phyloP scores from a whole-genome alignment of 768 basidiomycete species.

The Termitomyces sp. region DNA sequence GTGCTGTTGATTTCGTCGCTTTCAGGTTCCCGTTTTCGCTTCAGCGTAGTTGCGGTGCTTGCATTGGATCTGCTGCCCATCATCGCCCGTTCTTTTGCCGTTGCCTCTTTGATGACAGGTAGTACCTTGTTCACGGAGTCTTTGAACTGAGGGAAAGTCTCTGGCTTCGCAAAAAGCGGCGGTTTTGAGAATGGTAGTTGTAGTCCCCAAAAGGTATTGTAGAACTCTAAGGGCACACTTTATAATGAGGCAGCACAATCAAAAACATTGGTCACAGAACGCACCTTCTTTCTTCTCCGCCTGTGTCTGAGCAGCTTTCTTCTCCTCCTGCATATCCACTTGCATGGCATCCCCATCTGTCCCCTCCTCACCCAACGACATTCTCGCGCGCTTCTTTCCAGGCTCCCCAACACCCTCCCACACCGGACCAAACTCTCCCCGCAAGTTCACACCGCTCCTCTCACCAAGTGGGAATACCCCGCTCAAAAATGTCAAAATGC shows the following conservation, averaged over 20 bases:
- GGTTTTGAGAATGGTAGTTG: slow-evolving; percentile 85
- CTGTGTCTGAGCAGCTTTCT: slow-evolving; percentile 22
- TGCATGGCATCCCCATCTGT: slow-evolving; percentile 51
- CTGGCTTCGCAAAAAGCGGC: slow-evolving; percentile 53
- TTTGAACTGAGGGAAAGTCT: slow-evolving; percentile 60
- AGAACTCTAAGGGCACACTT: slow-evolving; percentile 52
- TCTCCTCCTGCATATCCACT: slow-evolving; percentile 44
- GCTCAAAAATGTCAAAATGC: slow-evolving; percentile 84
- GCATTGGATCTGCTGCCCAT: slow-evolving; percentile 64
- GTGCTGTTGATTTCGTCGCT: slow-evolving; percentile 47
- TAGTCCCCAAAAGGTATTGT: slow-evolving; percentile 86
- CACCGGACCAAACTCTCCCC: slow-evolving; percentile 79
- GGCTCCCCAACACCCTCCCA: slow-evolving; percentile 63
- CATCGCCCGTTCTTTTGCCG: slow-evolving; percentile 82
- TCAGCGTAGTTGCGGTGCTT: slow-evolving; percentile 34
- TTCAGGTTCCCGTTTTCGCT: slow-evolving; percentile 64
- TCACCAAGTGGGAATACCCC: slow-evolving; percentile 85
- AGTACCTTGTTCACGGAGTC: slow-evolving; percentile 68
- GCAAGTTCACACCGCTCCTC: slow-evolving; percentile 85
- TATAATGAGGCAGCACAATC: neutral
- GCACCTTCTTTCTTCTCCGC: slow-evolving; percentile 63
- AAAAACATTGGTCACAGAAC: neutral
- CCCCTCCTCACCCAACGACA: slow-evolving; percentile 17
- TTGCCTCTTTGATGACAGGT: slow-evolving; percentile 79
- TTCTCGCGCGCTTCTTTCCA: slow-evolving; percentile 26